Percentiles rank a stretch among this genome's conserved stretches.
Conservation (phyloP, 2,329 filamentous ascomycete genomes). For the Clarireedia hainanense region DNA sequence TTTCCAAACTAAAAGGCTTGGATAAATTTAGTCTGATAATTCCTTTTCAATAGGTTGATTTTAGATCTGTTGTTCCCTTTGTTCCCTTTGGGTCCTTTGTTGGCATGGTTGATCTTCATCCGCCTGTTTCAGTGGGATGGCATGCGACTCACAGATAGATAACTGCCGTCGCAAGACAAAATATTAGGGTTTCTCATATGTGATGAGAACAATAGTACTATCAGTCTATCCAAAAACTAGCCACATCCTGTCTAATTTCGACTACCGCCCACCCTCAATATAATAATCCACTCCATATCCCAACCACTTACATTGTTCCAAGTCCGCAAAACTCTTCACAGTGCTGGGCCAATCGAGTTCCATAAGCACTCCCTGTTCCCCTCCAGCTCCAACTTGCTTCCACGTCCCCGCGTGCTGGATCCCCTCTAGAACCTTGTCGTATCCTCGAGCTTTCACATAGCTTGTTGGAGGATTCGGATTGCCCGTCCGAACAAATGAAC, state of each 20-base stretch:
- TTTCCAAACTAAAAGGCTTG: too few relatives aligned
- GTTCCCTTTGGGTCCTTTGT: too few relatives aligned
- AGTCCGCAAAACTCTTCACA: constrained; percentile 36
- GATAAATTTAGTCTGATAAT: too few relatives aligned
- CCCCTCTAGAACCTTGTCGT: constrained; percentile 23
- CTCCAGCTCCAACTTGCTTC: constrained; percentile 33
- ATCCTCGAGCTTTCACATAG: constrained; percentile 38
- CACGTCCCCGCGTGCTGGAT: not conserved
- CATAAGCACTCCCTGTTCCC: constrained; percentile 33
- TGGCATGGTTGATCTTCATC: too few relatives aligned
- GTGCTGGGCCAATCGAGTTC: constrained; percentile 38
- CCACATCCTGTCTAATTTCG: not conserved
- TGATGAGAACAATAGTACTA: too few relatives aligned
- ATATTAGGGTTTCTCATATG: too few relatives aligned
- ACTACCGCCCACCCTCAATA: constrained; percentile 22
- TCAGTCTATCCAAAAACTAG: not conserved
- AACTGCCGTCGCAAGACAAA: too few relatives aligned
- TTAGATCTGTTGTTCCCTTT: too few relatives aligned
- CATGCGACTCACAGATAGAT: too few relatives aligned
- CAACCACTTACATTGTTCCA: constrained; percentile 39
- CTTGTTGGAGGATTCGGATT: constrained; percentile 38
- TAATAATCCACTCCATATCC: constrained; percentile 37
- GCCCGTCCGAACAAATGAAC: constrained; percentile 37
- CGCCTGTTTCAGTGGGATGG: too few relatives aligned
- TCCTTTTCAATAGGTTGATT: too few relatives aligned